phyloP scores from a whole-genome alignment of 2,329 filamentous ascomycete genomes.

The Penicillium expansum region DNA sequence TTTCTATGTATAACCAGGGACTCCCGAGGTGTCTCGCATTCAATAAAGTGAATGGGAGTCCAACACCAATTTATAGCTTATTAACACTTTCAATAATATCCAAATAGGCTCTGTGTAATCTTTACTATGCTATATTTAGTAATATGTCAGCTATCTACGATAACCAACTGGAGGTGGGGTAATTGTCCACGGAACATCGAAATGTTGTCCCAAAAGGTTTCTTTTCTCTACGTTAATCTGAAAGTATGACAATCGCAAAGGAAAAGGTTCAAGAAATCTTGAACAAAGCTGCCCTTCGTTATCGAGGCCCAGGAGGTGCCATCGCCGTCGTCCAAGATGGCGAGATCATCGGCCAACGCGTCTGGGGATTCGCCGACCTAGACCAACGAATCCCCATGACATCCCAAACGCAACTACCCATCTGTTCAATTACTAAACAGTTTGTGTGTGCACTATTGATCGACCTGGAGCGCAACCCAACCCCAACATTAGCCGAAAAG shows the following conservation, averaged over 20 bases:
- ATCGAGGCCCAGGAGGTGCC: constrained; percentile 44
- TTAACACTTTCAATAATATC: neutral
- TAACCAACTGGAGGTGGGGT: constrained; percentile 13
- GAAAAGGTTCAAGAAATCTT: constrained; percentile 17
- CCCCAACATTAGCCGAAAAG: constrained; percentile 27
- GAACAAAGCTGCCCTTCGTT: constrained; percentile 19
- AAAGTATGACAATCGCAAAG: constrained; percentile 10
- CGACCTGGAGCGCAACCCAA: constrained; percentile 37
- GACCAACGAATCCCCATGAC: constrained; percentile 39
- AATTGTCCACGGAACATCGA: neutral
- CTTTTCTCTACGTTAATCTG: neutral
- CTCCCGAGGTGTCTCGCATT: too few species aligned
- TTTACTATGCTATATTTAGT: neutral
- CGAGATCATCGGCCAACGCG: constrained; percentile 37
- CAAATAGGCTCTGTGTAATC: too few species aligned
- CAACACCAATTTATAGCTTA: neutral
- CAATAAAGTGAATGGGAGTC: neutral
- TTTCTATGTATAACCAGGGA: too few species aligned
- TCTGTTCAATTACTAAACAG: constrained; percentile 51
- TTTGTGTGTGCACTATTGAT: constrained; percentile 42
- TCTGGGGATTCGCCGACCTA: constrained; percentile 48
- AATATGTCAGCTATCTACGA: neutral
- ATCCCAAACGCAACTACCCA: constrained; percentile 40
- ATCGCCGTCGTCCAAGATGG: constrained; percentile 46
- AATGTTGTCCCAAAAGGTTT: neutral